Percentiles rank a stretch among this genome's conserved stretches.
phyloP scores from a whole-genome alignment of 306 rosid species.

The Ochetophila trinervis region DNA sequence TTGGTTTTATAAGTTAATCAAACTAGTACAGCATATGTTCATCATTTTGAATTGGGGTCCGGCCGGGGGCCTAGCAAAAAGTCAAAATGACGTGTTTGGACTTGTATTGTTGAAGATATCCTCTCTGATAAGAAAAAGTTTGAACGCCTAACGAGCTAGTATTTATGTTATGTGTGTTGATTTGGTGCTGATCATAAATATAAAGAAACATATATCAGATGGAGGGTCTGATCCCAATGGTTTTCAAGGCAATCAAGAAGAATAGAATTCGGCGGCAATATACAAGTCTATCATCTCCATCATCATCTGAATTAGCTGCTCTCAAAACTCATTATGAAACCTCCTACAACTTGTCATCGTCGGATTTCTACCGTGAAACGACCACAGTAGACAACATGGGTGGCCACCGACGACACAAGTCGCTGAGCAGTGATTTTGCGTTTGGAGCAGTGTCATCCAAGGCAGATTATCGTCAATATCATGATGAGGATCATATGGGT shows the following conservation, averaged over 20 bases:
- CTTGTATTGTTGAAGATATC: neutral
- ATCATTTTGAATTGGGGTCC: no score
- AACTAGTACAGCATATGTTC: no score
- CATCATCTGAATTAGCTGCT: neutral
- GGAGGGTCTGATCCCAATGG: conserved; percentile 39
- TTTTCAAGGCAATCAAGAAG: conserved; percentile 31
- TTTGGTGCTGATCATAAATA: no score
- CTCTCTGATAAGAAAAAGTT: no score
- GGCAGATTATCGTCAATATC: neutral
- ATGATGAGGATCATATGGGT: no score
- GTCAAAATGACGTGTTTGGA: conserved; percentile 14
- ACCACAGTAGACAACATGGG: neutral
- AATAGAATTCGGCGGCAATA: conserved; percentile 11
- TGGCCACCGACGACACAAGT: neutral
- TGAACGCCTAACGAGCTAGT: no score
- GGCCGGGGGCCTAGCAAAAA: neutral
- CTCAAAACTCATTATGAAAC: conserved; percentile 5
- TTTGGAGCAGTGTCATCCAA: neutral
- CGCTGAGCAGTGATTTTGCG: no score
- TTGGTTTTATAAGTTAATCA: no score
- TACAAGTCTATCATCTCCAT: conserved; percentile 10
- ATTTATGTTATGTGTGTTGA: no score
- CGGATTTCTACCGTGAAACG: neutral
- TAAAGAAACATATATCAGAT: neutral
- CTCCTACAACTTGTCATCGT: neutral